These are phyloP conservation scores for Crithidia sp. DNA, from an alignment of 208 protist species.

Conservation along the genomic window DNA sequence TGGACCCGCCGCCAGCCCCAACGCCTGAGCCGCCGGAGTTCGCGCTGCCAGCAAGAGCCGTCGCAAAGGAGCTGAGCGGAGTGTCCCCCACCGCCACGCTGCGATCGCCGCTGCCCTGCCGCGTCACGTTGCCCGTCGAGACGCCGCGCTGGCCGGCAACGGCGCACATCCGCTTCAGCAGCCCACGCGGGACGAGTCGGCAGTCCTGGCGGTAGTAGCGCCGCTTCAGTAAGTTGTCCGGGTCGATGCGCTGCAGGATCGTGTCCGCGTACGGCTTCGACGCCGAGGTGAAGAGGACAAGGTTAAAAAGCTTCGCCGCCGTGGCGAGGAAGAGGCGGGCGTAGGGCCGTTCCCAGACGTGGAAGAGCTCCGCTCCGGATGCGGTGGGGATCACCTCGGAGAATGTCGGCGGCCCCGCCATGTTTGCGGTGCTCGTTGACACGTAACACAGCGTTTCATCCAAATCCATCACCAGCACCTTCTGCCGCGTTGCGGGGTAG, in stretches of 20 bases:
- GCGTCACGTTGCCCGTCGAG: not conserved
- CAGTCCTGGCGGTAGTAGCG: slow-evolving; percentile 88
- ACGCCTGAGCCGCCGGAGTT: no score
- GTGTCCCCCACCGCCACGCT: no score
- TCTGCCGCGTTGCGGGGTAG: slow-evolving; percentile 87
- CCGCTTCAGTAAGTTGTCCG: slow-evolving; percentile 59
- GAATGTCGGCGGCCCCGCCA: slow-evolving; percentile 73
- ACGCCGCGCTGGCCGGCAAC: slow-evolving; percentile 15
- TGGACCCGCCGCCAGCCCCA: no score
- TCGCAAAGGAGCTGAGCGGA: no score
- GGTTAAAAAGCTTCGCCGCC: slow-evolving; percentile 78
- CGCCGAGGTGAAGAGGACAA: slow-evolving; percentile 90
- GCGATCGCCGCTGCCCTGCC: not conserved
- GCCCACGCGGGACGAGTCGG: slow-evolving; percentile 54
- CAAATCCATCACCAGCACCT: slow-evolving; percentile 90
- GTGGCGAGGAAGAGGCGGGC: slow-evolving; percentile 73
- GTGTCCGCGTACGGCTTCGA: slow-evolving; percentile 90
- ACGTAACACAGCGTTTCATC: slow-evolving; percentile 91
- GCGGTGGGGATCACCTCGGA: slow-evolving; percentile 88
- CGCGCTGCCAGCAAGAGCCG: no score
- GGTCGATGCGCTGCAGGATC: slow-evolving; percentile 85
- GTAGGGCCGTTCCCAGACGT: slow-evolving; percentile 87
- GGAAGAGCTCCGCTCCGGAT: slow-evolving; percentile 82
- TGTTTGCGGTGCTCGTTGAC: slow-evolving; percentile 71
- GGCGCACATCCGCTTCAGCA: slow-evolving; percentile 42